A percentile compares a stretch with the other conserved stretches of the same genome.
phyloP scores from a whole-genome alignment of 2,329 filamentous ascomycete genomes.

The Penicillium sp. region DNA sequence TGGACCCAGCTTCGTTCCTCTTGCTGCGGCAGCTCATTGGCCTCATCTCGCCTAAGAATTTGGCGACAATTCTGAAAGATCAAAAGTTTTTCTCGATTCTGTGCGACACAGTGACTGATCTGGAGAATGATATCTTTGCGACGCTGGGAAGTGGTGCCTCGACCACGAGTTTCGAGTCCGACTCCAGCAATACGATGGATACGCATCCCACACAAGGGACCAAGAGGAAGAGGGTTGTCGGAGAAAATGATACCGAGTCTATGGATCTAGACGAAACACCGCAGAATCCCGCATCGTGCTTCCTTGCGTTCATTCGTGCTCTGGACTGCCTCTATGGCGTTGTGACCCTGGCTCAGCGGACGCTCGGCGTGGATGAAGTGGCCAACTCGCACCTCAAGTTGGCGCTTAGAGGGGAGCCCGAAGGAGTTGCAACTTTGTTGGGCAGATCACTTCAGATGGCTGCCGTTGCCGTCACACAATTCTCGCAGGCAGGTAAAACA shows the following conservation, averaged over 20 bases:
- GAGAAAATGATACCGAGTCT: constrained; percentile 33
- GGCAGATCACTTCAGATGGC: constrained; percentile 44
- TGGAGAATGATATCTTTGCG: constrained; percentile 41
- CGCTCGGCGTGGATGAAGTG: constrained; percentile 36
- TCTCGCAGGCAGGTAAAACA: constrained; percentile 36
- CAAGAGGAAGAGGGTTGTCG: constrained; percentile 47
- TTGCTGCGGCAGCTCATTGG: constrained; percentile 69
- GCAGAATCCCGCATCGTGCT: constrained; percentile 40
- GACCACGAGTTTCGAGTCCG: constrained; percentile 39
- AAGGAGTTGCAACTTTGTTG: constrained; percentile 43
- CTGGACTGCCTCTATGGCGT: constrained; percentile 45
- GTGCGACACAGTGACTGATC: constrained; percentile 68
- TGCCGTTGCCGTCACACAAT: constrained; percentile 39
- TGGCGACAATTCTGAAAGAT: constrained; percentile 74
- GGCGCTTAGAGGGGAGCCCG: constrained; percentile 45
- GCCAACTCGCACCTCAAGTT: constrained; percentile 50
- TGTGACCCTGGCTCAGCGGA: constrained; percentile 37
- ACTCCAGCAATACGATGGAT: constrained; percentile 45
- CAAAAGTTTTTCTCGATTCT: constrained; percentile 71
- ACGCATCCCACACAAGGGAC: constrained; percentile 41
- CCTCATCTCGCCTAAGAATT: constrained; percentile 70
- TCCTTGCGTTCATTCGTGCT: constrained; percentile 42
- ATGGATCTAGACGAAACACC: constrained; percentile 42
- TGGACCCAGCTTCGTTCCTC: constrained; percentile 55
- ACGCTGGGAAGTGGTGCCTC: constrained; percentile 33